Base-by-base conservation (phyloP, 139 green algal species). In the Micromonas pusilla region DNA sequence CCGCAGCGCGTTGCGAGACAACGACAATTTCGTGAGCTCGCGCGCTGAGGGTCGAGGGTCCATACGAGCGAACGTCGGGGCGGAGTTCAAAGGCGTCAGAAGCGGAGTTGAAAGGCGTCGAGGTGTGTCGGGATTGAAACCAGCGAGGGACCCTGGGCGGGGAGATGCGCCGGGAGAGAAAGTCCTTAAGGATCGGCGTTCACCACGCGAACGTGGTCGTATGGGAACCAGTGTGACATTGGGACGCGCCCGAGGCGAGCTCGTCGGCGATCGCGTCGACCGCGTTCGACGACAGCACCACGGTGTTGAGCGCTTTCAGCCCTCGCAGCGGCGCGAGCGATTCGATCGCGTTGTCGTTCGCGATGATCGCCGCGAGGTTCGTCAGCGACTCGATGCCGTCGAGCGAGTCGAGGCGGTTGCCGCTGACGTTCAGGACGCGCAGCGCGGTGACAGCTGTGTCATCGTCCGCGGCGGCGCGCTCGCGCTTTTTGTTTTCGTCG, bases 11-110 rank as follows among this genome's bases (percentile, higher is more conserved):
- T 64, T 63, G 36, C 26, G 37, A 1, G 68, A 75, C 37, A 62
- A 20, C 21, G 31, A 53, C n/a, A 75, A 26, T 26, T 75, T 75
- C 19, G 60, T 75, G 19, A 75, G 38, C 37, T 75, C 68, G 16
- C 9, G 9, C 45, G 16, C 16, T 57, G 9, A 9, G n/a, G n/a
- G n/a, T n/a, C n/a, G n/a, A n/a, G n/a, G n/a, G n/a, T n/a, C n/a
- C n/a, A n/a, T n/a, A n/a, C n/a, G n/a, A n/a, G n/a, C n/a, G n/a
- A n/a, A n/a, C n/a, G n/a, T n/a, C n/a, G n/a, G n/a, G n/a, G n/a
- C n/a, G n/a, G n/a, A n/a, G n/a, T n/a, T n/a, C n/a, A n/a, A n/a
- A n/a, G n/a, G n/a, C n/a, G n/a, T n/a, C n/a, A n/a, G n/a, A n/a
- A n/a, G n/a, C n/a, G n/a, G n/a, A n/a, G n/a, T n/a, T n/a, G n/a